Evolutionary conservation across 805 yeast genomes (phyloP).

Genomic region (Clavispora asparagi): DNA sequence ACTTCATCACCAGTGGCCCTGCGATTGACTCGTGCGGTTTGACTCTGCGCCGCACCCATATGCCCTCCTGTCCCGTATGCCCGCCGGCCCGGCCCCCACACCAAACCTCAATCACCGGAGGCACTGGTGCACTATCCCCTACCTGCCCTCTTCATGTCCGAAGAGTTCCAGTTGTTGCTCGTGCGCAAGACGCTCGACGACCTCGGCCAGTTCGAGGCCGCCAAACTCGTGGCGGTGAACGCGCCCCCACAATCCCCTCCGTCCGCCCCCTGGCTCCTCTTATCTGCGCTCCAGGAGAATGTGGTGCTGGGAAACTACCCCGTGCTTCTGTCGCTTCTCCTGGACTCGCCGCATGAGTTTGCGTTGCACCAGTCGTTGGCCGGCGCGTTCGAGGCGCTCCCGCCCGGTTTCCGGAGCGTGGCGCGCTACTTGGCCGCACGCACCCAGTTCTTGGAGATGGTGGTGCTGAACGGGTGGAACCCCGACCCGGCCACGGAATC

Average conservation of each 20-base stretch:
- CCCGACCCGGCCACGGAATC: neutral
- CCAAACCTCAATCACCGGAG: neutral
- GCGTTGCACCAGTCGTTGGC: neutral
- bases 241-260: conserved; percentile 1
- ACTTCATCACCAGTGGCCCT: too few relatives aligned
- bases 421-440: conserved; percentile 8
- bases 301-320: conserved; percentile 4
- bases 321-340: neutral
- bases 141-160: conserved; percentile 10
- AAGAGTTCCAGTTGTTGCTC: conserved; percentile 25
- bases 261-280: neutral
- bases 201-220: conserved; percentile 24
- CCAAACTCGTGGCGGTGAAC: conserved; percentile 15
- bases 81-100: too few relatives aligned
- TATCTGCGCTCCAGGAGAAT: conserved; percentile 1
- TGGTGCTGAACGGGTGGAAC: conserved; percentile 1
- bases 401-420: conserved; percentile 1
- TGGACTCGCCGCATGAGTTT: conserved; percentile 1
- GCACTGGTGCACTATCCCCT: neutral
- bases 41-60: too few relatives aligned
- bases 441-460: conserved; percentile 7
- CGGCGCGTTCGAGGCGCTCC: neutral
- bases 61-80: too few relatives aligned
- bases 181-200: conserved; percentile 26
- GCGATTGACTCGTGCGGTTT: too few relatives aligned